Evolutionary conservation across 2,329 filamentous ascomycete species (phyloP), one percentile per base, ranked within the genome.

Genomic region (Plectosphaerella sp.): DNA sequence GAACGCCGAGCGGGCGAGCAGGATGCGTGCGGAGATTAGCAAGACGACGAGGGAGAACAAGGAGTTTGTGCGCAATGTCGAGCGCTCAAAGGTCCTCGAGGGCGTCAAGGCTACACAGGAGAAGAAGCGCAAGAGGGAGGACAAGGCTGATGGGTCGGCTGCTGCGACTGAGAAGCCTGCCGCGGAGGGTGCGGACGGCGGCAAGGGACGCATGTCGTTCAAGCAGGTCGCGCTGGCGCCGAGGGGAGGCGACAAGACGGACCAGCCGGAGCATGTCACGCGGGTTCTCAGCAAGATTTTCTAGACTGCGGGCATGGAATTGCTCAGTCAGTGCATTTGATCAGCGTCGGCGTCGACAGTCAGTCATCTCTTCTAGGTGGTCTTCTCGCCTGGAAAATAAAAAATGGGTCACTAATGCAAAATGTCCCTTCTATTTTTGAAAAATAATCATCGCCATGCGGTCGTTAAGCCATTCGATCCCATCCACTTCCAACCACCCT

Each of bases 21-120:
- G 89, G 61, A 83, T 94, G 79, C 75, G 88, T 53, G 87, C 88
- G 12, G 90, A 94, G 70, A 88, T 94, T 59, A 79, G 81, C 62
- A 85, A 86, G 74, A 83, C 86, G 46, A 85, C 84, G 54, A 84
- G 80, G 69, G 89, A 94, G 76, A 92, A 93, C 68, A 89, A 88
- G 77, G 81, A 84, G 58, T 94, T 93, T 66, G 80, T 92, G 54
- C 77, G 83, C 60, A 91, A 93, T 64, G 79, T 94, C 52, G 89
- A 94, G 75, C 82, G 77, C 64, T 86, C 84, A 48, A 93, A 92
- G 81, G 87, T 91, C 78, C 66, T 90, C 58, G 84, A 89, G 48
- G 84, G 84, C 10, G 91, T 92, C 69, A 82, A 85, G 64, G 75
- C 74, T 52, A 86, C 84, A 65, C 77, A 72, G 59, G 76, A 75